Evolutionary conservation across 208 protist species (phyloP).

Genomic region (Trypanosoma cruzi): DNA sequence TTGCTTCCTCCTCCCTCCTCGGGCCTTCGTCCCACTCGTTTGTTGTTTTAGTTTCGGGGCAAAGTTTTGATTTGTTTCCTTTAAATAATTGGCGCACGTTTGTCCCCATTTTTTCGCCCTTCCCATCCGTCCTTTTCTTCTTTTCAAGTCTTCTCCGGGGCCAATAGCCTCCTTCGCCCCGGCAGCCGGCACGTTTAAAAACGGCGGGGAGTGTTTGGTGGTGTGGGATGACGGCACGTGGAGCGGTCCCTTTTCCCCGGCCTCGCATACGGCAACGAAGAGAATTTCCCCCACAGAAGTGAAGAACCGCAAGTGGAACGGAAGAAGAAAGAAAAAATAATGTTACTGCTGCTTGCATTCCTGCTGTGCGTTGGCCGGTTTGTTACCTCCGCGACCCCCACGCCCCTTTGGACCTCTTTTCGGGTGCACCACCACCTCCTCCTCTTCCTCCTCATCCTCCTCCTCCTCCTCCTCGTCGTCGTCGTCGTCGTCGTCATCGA

Average conservation of each 20-base stretch:
- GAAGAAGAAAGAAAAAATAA: neutral
- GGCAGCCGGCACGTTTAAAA: neutral
- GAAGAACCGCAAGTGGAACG: neutral
- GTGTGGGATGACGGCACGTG: no score
- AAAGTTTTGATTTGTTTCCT: no score
- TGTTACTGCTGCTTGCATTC: conserved; percentile 34
- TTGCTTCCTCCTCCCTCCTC: neutral
- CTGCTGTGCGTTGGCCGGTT: neutral
- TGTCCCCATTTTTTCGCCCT: neutral
- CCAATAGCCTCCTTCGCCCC: neutral
- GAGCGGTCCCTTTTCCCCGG: no score
- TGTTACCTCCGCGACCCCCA: conserved; percentile 1
- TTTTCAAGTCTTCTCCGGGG: neutral
- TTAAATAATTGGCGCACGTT: neutral
- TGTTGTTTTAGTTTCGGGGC: no score
- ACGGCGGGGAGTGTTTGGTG: no score
- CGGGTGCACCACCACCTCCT: no score
- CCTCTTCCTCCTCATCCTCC: no score
- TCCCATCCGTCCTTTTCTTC: neutral
- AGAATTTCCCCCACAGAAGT: neutral
- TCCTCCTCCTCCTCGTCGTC: conserved; percentile 62
- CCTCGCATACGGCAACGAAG: neutral
- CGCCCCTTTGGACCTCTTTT: conserved; percentile 1
- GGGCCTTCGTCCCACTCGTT: neutral
- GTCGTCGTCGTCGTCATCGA: conserved; percentile 80